Conservation (phyloP, 305 asterid species). For the Rubia peregrina region DNA sequence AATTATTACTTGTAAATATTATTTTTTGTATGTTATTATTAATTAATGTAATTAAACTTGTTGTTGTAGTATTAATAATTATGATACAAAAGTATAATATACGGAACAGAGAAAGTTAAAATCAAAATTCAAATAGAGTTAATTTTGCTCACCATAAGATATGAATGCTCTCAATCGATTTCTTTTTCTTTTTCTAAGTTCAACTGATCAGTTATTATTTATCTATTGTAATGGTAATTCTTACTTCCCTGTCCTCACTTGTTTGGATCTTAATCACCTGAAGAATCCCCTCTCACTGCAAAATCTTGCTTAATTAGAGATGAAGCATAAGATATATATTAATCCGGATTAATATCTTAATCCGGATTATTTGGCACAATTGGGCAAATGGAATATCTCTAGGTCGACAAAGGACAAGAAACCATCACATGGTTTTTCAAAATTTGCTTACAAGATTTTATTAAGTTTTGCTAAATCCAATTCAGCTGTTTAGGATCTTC, state of each 20-base stretch:
- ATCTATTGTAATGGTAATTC: constrained; percentile 13
- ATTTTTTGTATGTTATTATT: too few species aligned
- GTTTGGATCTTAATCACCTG: constrained; percentile 19
- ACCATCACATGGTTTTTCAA: constrained; percentile 12
- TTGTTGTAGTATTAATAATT: too few species aligned
- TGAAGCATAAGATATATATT: constrained; percentile 17
- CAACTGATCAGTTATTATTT: neutral
- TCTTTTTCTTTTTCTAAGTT: neutral
- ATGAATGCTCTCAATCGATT: too few species aligned
- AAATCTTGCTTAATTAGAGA: constrained; percentile 8
- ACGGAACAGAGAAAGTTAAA: too few species aligned
- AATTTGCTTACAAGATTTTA: neutral
- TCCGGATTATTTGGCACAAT: neutral
- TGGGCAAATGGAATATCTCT: constrained; percentile 13
- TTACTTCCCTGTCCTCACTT: constrained; percentile 40
- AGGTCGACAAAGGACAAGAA: constrained; percentile 7
- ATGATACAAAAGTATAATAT: too few species aligned
- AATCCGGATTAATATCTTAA: constrained; percentile 11
- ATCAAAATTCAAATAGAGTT: too few species aligned
- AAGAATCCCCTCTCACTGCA: constrained; percentile 15
- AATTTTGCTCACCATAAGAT: too few species aligned
- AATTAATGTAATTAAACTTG: too few species aligned
- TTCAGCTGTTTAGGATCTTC: constrained; percentile 16
- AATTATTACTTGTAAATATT: too few species aligned
- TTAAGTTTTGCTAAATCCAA: constrained; percentile 6